Conservation (phyloP, 768 basidiomycete species). For the Cantharellus anzutake region DNA sequence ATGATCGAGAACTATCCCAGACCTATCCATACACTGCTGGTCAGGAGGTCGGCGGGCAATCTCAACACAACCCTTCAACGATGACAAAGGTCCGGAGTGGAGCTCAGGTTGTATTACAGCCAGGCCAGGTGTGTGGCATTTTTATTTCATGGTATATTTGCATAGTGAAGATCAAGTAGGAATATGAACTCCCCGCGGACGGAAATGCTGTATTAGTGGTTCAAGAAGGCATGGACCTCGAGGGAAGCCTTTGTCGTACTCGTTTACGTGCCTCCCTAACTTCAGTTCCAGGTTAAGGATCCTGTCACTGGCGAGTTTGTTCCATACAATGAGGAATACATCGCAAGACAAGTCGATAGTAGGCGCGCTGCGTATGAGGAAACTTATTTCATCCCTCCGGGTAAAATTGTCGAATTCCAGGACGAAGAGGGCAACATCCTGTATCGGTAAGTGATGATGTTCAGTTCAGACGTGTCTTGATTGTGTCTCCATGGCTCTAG, state of each 20-base stretch:
- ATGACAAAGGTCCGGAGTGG: neutral
- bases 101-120: neutral
- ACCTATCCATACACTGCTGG: neutral
- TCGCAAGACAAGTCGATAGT: neutral
- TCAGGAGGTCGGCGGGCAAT: neutral
- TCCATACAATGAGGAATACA: slow-evolving; percentile 9
- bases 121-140: neutral
- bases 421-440: neutral
- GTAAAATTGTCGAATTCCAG: neutral
- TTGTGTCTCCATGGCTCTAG: neutral
- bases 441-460: neutral
- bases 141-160: neutral
- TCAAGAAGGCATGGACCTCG: slow-evolving; percentile 8
- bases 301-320: slow-evolving; percentile 9
- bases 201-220: slow-evolving; percentile 9
- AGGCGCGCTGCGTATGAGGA: neutral
- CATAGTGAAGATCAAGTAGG: neutral
- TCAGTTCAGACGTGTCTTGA: neutral
- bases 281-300: slow-evolving; percentile 5
- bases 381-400: neutral
- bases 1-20: neutral
- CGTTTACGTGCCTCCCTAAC: neutral
- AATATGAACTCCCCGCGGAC: slow-evolving; percentile 5
- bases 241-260: neutral
- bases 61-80: neutral